A percentile compares a stretch with the other conserved stretches of the same genome.
Evolutionary conservation across 2,329 filamentous ascomycete species (phyloP).

Genomic region (Colletotrichum spinosum): DNA sequence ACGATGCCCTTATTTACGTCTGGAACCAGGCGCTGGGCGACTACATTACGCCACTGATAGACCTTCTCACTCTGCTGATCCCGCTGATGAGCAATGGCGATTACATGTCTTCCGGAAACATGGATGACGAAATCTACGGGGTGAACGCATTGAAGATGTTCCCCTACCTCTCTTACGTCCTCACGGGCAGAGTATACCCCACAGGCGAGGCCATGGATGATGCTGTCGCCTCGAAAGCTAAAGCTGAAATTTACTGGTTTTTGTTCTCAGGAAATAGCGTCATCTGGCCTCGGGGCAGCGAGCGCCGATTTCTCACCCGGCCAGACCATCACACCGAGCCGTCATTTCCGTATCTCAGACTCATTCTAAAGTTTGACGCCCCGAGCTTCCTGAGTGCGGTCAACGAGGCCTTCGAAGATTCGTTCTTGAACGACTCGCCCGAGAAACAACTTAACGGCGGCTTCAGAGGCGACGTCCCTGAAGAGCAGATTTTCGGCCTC

Average conservation of each 20-base stretch:
- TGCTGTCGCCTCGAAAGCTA: slow-evolving; percentile 78
- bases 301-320: slow-evolving; percentile 70
- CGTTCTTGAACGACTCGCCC: slow-evolving; percentile 86
- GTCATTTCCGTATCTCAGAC: slow-evolving; percentile 85
- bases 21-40: slow-evolving; percentile 94
- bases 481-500: slow-evolving; percentile 75
- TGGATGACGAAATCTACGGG: slow-evolving; percentile 70
- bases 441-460: slow-evolving; percentile 70
- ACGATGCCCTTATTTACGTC: slow-evolving; percentile 95
- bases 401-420: slow-evolving; percentile 97
- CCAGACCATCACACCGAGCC: slow-evolving; percentile 70
- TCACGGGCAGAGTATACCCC: slow-evolving; percentile 93
- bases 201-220: slow-evolving; percentile 82
- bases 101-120: slow-evolving; percentile 62
- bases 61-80: slow-evolving; percentile 78
- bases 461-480: slow-evolving; percentile 63
- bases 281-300: slow-evolving; percentile 77
- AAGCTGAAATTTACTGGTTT: slow-evolving; percentile 91
- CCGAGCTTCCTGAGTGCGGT: slow-evolving; percentile 93
- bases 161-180: slow-evolving; percentile 90
- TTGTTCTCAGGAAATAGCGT: slow-evolving; percentile 87
- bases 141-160: slow-evolving; percentile 91
- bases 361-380: slow-evolving; percentile 89
- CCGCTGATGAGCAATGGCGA: slow-evolving; percentile 69
- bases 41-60: slow-evolving; percentile 90